Percentiles rank a stretch among this genome's conserved stretches.
Conservation (phyloP, 2,329 filamentous ascomycete genomes). For the Hirsutella thompsonii region DNA sequence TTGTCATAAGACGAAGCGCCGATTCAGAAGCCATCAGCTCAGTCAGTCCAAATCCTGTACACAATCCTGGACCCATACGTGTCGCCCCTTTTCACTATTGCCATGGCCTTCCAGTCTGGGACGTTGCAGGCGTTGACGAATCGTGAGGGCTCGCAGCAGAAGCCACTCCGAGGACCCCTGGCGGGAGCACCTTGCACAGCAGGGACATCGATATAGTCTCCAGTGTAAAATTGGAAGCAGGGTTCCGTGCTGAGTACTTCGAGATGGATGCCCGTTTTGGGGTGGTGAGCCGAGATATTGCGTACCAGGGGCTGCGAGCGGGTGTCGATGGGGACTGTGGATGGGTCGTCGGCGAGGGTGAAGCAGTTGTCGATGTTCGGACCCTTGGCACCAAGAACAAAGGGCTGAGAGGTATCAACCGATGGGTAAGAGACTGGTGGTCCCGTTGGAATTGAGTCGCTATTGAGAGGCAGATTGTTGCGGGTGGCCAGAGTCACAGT, state of each 20-base stretch:
- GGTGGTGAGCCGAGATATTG: constrained; percentile 62
- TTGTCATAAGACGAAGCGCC: no score
- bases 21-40: no score
- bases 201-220: constrained; percentile 69
- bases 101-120: constrained; percentile 66
- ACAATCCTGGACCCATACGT: constrained; percentile 71
- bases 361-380: constrained; percentile 89
- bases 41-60: constrained; percentile 74
- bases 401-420: constrained; percentile 51
- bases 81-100: constrained; percentile 71
- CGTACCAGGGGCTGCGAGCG: constrained; percentile 47
- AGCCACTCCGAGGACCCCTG: constrained; percentile 57
- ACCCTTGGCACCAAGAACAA: constrained; percentile 56
- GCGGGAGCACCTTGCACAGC: constrained; percentile 49
- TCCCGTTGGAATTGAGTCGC: constrained; percentile 60
- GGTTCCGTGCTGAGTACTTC: constrained; percentile 88
- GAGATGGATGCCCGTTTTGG: constrained; percentile 62
- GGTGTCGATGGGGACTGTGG: constrained; percentile 51
- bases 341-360: constrained; percentile 53
- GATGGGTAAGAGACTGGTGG: constrained; percentile 51
- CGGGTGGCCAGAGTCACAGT: constrained; percentile 53
- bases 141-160: constrained; percentile 85
- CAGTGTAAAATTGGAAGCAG: constrained; percentile 94
- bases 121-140: constrained; percentile 84
- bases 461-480: constrained; percentile 62